Percentiles rank a stretch among this genome's conserved stretches.
phyloP scores from a whole-genome alignment of 768 basidiomycete genomes.

The Mycena kentingensis region DNA sequence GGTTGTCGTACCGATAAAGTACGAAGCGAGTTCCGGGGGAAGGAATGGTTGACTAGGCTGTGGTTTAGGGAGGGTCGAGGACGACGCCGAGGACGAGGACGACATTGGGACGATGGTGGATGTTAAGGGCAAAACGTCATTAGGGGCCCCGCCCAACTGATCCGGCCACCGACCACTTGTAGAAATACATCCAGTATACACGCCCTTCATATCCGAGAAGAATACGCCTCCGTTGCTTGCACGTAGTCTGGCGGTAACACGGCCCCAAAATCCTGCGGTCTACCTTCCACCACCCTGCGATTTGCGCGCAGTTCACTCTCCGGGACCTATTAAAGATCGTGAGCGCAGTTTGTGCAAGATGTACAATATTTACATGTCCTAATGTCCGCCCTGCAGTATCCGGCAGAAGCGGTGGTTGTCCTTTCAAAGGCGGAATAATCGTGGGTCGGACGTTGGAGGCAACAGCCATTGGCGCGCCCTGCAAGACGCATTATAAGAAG shows the following conservation, averaged over 20 bases:
- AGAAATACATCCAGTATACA: not conserved
- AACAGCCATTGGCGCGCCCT: not conserved
- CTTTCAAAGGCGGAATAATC: conserved; percentile 13
- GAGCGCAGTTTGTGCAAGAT: not conserved
- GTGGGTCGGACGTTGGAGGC: not conserved
- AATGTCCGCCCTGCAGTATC: conserved; percentile 19
- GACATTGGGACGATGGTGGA: conserved; percentile 8
- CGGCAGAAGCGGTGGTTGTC: conserved; percentile 12
- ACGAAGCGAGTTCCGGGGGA: conserved; percentile 40
- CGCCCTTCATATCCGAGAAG: not conserved
- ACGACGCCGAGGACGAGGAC: conserved; percentile 10
- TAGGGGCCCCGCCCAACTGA: not conserved
- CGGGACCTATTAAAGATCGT: conserved; percentile 6
- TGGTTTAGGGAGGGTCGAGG: conserved; percentile 10
- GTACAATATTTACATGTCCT: conserved; percentile 4
- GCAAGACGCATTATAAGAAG: not conserved
- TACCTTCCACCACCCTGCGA: conserved; percentile 22
- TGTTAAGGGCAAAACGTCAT: conserved; percentile 10
- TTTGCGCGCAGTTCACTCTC: conserved; percentile 16
- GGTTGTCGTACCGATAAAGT: conserved; percentile 42
- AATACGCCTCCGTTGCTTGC: conserved; percentile 23
- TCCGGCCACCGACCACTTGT: not conserved
- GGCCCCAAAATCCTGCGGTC: conserved; percentile 26
- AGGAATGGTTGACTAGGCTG: conserved; percentile 14
- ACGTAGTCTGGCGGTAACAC: conserved; percentile 23